phyloP scores from a whole-genome alignment of 805 yeast genomes.

The Kluyveromyces lactis region DNA sequence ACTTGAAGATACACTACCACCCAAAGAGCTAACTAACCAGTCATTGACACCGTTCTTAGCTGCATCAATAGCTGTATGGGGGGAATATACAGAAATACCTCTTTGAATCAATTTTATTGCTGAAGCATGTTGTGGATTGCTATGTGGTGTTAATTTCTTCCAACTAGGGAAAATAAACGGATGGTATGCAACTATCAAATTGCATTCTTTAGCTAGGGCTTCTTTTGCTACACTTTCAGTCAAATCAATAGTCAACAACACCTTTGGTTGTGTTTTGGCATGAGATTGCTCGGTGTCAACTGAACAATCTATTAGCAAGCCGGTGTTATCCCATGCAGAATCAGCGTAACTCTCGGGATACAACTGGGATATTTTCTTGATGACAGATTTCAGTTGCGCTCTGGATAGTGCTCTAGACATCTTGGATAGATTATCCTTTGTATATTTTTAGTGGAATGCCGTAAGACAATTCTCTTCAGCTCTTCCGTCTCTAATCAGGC shows the following conservation, averaged over 20 bases:
- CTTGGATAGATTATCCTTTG: not conserved
- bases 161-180: constrained; percentile 91
- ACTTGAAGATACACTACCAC: constrained; percentile 15
- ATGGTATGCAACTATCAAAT: constrained; percentile 76
- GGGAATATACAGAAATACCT: constrained; percentile 85
- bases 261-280: constrained; percentile 16
- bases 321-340: constrained; percentile 91
- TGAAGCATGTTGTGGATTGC: constrained; percentile 76
- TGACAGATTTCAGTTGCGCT: constrained; percentile 35
- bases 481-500: no score
- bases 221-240: constrained; percentile 80
- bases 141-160: constrained; percentile 52
- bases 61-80: constrained; percentile 95
- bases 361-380: constrained; percentile 53
- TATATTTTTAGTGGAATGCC: no score
- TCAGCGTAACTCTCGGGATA: constrained; percentile 83
- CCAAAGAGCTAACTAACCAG: constrained; percentile 66
- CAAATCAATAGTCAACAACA: constrained; percentile 74
- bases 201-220: constrained; percentile 50
- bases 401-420: constrained; percentile 22
- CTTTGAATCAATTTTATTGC: constrained; percentile 61
- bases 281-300: constrained; percentile 16
- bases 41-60: constrained; percentile 91
- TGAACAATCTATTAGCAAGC: constrained; percentile 70
- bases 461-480: no score